Evolutionary conservation across 2,329 filamentous ascomycete species (phyloP).

Genomic region (Ilyonectria mors-panacis): DNA sequence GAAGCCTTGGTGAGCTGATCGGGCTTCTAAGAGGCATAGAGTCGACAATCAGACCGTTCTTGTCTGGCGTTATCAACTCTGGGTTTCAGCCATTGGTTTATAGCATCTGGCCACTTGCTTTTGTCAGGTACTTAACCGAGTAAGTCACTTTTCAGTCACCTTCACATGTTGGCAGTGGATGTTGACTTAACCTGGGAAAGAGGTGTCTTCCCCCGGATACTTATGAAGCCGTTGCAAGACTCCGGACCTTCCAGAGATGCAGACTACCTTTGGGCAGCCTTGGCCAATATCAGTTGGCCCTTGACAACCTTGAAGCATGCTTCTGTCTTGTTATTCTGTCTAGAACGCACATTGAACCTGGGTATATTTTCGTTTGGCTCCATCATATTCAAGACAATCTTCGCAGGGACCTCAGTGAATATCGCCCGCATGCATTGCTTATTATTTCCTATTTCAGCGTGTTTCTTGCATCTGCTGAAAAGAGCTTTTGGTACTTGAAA

Average conservation of each 20-base stretch:
- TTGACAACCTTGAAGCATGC: neutral
- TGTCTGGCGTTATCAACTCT: slow-evolving; percentile 31
- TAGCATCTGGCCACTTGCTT: slow-evolving; percentile 27
- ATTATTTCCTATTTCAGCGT: slow-evolving; percentile 46
- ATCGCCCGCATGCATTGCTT: slow-evolving; percentile 43
- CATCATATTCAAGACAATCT: slow-evolving; percentile 36
- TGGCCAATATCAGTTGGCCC: neutral
- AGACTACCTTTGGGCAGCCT: neutral
- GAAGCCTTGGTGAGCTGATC: slow-evolving; percentile 38
- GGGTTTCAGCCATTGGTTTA: slow-evolving; percentile 43
- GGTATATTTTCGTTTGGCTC: slow-evolving; percentile 44
- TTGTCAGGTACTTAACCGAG: neutral
- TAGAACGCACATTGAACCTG: slow-evolving; percentile 29
- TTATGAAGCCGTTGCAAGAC: neutral
- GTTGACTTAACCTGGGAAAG: neutral
- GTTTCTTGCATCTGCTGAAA: slow-evolving; percentile 42
- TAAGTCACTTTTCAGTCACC: neutral
- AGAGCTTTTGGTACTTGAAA: slow-evolving; percentile 43
- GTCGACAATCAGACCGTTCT: slow-evolving; percentile 35
- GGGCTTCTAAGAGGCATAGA: slow-evolving; percentile 39
- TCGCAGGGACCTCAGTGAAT: slow-evolving; percentile 42
- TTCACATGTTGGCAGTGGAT: neutral
- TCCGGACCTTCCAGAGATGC: neutral
- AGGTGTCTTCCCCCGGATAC: neutral
- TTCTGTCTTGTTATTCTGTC: neutral